A percentile compares a stretch with the other conserved stretches of the same genome.
phyloP scores from a whole-genome alignment of 2,329 filamentous ascomycete genomes.

The Leptoxyphium fumago region DNA sequence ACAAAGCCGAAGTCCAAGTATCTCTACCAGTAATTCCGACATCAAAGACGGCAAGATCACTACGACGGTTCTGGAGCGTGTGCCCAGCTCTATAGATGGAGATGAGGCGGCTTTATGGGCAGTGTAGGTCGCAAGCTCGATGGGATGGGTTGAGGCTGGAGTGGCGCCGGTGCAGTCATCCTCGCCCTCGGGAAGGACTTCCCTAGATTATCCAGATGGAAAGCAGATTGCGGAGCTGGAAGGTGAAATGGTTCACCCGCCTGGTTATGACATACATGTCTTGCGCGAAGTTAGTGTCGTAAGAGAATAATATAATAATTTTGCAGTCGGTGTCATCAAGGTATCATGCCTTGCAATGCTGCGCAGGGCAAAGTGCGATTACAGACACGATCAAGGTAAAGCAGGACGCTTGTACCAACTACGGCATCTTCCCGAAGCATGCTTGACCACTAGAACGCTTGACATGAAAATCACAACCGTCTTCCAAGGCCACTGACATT shows the following conservation, averaged over 20 bases:
- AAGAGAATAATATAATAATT: neutral
- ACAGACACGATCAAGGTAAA: too few relatives aligned
- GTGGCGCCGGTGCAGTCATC: neutral
- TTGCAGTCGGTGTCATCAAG: too few relatives aligned
- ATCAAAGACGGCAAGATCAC: neutral
- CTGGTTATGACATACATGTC: neutral
- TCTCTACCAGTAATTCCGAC: neutral
- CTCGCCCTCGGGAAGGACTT: too few relatives aligned
- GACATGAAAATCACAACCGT: neutral
- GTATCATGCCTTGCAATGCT: too few relatives aligned
- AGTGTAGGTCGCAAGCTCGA: neutral
- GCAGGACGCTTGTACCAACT: too few relatives aligned
- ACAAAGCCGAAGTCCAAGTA: neutral
- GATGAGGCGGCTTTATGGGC: neutral
- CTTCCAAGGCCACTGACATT: neutral
- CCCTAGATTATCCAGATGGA: too few relatives aligned
- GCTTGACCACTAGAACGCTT: too few relatives aligned
- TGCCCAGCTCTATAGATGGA: neutral
- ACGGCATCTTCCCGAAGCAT: too few relatives aligned
- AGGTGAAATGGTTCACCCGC: too few relatives aligned
- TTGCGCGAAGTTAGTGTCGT: neutral
- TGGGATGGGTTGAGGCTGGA: neutral
- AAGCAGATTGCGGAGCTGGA: too few relatives aligned
- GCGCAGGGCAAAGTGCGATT: too few relatives aligned
- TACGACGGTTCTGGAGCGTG: neutral